Evolutionary conservation across 306 rosid species (phyloP).

Genomic region (Prosopis cineraria): DNA sequence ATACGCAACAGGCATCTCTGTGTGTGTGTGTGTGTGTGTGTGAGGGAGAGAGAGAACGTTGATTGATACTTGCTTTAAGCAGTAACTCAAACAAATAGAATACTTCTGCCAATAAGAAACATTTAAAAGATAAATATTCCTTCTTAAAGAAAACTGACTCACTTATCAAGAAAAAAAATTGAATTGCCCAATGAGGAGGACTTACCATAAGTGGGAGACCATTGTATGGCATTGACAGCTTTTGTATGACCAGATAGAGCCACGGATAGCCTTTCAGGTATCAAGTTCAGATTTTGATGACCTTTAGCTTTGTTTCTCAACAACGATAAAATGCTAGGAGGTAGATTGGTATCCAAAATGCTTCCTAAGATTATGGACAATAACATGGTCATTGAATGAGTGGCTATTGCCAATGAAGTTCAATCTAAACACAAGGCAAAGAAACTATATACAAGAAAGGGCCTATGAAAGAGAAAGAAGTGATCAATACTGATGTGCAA

Average conservation of each 20-base stretch:
- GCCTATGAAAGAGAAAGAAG: neutral
- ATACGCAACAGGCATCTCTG: constrained; percentile 31
- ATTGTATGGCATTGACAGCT: constrained; percentile 75
- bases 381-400: constrained; percentile 25
- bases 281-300: constrained; percentile 29
- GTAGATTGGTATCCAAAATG: constrained; percentile 60
- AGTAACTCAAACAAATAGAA: constrained; percentile 5
- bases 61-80: constrained; percentile 22
- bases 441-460: constrained; percentile 16
- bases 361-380: constrained; percentile 54
- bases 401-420: constrained; percentile 16
- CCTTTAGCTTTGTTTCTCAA: constrained; percentile 58
- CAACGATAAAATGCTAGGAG: constrained; percentile 46
- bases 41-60: too few species aligned
- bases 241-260: constrained; percentile 59
- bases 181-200: constrained; percentile 18
- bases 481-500: constrained; percentile 7
- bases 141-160: neutral
- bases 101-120: constrained; percentile 19
- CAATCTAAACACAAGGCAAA: constrained; percentile 8
- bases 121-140: constrained; percentile 5
- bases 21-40: constrained; percentile 6
- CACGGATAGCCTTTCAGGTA: constrained; percentile 53
- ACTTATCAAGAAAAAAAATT: constrained; percentile 22
- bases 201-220: constrained; percentile 80